These are phyloP conservation scores for Monosporascus sp. DNA, from an alignment of 2,329 filamentous ascomycete genomes.

Conservation along the genomic window DNA sequence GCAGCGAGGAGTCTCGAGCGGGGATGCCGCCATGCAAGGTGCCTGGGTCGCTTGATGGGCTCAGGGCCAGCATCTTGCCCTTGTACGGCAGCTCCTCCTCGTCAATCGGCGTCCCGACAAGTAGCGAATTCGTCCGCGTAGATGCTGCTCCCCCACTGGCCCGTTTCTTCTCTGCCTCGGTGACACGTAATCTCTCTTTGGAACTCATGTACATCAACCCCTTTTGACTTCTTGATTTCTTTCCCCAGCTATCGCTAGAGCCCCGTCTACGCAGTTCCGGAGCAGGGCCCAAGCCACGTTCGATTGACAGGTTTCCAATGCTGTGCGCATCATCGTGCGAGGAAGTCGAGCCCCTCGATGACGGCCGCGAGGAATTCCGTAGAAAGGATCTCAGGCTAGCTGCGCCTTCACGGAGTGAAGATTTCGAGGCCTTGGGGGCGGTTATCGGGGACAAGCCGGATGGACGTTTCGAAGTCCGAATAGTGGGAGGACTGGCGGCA, in stretches of 20 bases:
- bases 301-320: constrained; percentile 60
- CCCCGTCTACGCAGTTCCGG: constrained; percentile 47
- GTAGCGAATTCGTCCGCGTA: constrained; percentile 40
- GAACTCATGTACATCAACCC: constrained; percentile 71
- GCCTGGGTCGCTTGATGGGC: constrained; percentile 16
- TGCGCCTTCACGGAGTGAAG: constrained; percentile 41
- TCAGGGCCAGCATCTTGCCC: constrained; percentile 11
- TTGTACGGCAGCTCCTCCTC: constrained; percentile 39
- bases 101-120: constrained; percentile 49
- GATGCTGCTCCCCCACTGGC: constrained; percentile 35
- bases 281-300: constrained; percentile 45
- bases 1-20: constrained; percentile 61
- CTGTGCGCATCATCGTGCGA: constrained; percentile 57
- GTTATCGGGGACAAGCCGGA: constrained; percentile 70
- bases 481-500: constrained; percentile 62
- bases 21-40: constrained; percentile 45
- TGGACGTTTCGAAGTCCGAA: constrained; percentile 76
- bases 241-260: constrained; percentile 59
- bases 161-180: constrained; percentile 57
- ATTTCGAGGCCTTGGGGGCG: constrained; percentile 50
- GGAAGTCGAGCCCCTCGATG: constrained; percentile 50
- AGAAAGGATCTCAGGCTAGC: constrained; percentile 56
- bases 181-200: constrained; percentile 59
- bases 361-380: constrained; percentile 52
- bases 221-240: constrained; percentile 48